Conservation (phyloP, 768 basidiomycete genomes). For the Phaffia australis region DNA sequence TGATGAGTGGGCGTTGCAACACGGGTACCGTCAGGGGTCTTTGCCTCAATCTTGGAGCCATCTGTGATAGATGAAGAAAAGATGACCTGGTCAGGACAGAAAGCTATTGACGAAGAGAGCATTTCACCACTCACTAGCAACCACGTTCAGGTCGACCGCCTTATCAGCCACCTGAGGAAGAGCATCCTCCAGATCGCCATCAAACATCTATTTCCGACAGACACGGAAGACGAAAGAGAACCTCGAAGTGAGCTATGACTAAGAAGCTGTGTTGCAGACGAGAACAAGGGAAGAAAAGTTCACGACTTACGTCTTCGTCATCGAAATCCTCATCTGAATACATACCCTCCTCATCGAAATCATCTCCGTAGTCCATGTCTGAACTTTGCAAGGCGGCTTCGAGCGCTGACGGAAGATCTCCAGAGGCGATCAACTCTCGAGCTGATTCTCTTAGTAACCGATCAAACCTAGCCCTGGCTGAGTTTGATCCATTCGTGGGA, state of each 20-base stretch:
- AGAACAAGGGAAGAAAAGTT: no score
- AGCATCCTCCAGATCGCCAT: constrained; percentile 73
- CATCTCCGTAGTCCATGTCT: constrained; percentile 59
- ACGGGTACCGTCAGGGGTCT: constrained; percentile 91
- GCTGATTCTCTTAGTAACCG: no score
- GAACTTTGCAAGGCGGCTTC: background rate
- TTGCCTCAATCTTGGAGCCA: constrained; percentile 86
- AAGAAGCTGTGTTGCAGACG: background rate
- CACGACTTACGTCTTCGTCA: constrained; percentile 26
- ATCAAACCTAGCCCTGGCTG: no score
- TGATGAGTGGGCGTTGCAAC: constrained; percentile 69
- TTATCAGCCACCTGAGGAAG: constrained; percentile 55
- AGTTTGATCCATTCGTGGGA: background rate
- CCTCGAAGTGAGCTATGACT: constrained; percentile 1
- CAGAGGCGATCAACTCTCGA: no score
- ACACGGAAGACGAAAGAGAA: background rate
- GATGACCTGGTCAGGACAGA: background rate
- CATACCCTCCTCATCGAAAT: constrained; percentile 49
- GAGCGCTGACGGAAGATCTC: no score
- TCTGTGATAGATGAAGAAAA: constrained; percentile 45
- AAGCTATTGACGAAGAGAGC: background rate
- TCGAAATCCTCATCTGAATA: constrained; percentile 32
- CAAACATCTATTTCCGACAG: constrained; percentile 50
- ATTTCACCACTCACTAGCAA: constrained; percentile 44
- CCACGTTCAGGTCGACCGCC: constrained; percentile 72